Evolutionary conservation across 306 rosid genomes (phyloP).

Genomic region (Cicer judaicum): DNA sequence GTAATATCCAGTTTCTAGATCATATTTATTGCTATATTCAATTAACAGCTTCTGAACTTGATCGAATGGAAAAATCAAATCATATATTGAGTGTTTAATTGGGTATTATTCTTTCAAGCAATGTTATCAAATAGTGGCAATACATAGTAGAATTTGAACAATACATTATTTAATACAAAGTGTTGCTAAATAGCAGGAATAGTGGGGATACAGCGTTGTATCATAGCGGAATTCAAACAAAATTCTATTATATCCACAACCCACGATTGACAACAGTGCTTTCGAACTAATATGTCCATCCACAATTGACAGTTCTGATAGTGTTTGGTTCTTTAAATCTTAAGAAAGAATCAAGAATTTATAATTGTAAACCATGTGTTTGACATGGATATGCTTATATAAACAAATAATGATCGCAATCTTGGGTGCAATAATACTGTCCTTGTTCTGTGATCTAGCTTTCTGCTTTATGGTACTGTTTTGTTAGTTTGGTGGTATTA

Average conservation of each 20-base stretch:
- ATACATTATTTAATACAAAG: too few relatives aligned
- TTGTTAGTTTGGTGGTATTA: slow-evolving; percentile 17
- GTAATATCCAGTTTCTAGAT: slow-evolving; percentile 47
- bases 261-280: too few relatives aligned
- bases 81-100: neutral
- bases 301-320: too few relatives aligned
- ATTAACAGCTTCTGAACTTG: slow-evolving; percentile 34
- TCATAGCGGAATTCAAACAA: too few relatives aligned
- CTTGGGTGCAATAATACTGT: slow-evolving; percentile 1
- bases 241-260: too few relatives aligned
- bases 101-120: slow-evolving; percentile 34
- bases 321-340: slow-evolving; percentile 33
- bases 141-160: too few relatives aligned
- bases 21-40: slow-evolving; percentile 18
- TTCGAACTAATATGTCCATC: slow-evolving; percentile 24
- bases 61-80: slow-evolving; percentile 36
- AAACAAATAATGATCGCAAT: slow-evolving; percentile 18
- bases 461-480: slow-evolving; percentile 29
- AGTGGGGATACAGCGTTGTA: too few relatives aligned
- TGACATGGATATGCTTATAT: slow-evolving; percentile 13
- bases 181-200: too few relatives aligned
- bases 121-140: too few relatives aligned
- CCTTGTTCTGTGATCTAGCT: slow-evolving; percentile 3
- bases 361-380: slow-evolving; percentile 10
- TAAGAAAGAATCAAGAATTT: slow-evolving; percentile 16